Conservation (phyloP, 2,329 filamentous ascomycete species). For the Claviceps monticola region DNA sequence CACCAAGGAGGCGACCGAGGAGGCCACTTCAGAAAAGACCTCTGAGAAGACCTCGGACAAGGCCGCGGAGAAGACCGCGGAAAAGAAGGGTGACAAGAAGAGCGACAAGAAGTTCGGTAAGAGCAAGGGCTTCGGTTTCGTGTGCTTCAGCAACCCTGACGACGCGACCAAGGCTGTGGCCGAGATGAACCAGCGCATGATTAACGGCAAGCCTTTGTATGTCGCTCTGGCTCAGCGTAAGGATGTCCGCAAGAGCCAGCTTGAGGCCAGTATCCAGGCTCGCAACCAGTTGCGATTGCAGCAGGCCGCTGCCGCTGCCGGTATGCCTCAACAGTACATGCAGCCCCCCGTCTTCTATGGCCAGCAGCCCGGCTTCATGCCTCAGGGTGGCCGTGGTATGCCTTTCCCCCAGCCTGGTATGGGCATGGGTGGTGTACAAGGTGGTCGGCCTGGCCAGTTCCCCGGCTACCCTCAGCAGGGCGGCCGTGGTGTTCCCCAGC, state of each 20-base stretch:
- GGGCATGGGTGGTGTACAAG: conserved; percentile 58
- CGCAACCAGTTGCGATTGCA: conserved; percentile 98
- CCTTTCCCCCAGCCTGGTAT: conserved; percentile 52
- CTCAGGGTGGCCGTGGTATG: conserved; percentile 50
- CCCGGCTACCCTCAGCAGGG: conserved; percentile 74
- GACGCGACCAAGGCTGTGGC: conserved; percentile 98
- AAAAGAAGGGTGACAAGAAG: conserved; percentile 45
- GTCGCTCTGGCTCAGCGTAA: conserved; percentile 97
- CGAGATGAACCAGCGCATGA: conserved; percentile 99
- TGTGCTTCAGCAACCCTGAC: conserved; percentile 99
- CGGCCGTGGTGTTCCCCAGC: conserved; percentile 77
- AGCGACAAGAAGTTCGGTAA: conserved; percentile 65
- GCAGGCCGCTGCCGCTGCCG: conserved; percentile 82
- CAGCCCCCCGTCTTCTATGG: conserved; percentile 88
- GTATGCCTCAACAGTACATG: conserved; percentile 80
- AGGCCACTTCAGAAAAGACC: conserved; percentile 40
- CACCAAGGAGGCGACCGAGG: conserved; percentile 26
- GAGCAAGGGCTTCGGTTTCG: conserved; percentile 99
- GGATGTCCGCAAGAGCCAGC: conserved; percentile 98
- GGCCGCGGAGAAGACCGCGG: too few relatives aligned
- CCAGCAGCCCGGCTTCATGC: conserved; percentile 58
- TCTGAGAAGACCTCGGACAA: conserved; percentile 82
- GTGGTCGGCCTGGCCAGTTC: conserved; percentile 76
- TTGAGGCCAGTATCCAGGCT: conserved; percentile 97
- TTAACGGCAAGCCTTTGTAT: conserved; percentile 91